phyloP scores from a whole-genome alignment of 768 basidiomycete genomes.

The Calvatia gigantea region DNA sequence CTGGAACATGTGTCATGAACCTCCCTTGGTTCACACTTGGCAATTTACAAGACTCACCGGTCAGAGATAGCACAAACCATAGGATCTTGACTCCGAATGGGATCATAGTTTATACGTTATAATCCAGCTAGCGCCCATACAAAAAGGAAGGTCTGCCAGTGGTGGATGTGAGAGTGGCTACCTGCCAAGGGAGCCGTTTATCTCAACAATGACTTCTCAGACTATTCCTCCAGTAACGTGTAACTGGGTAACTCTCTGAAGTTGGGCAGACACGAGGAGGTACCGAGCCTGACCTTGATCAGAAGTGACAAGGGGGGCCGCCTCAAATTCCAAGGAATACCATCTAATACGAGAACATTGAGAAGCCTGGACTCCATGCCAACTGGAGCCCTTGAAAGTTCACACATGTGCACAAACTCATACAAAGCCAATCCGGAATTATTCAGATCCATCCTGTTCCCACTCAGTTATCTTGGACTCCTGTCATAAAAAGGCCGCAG shows the following conservation, averaged over 20 bases:
- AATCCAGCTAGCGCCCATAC: not conserved
- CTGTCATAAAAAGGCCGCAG: not conserved
- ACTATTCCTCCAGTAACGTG: too few species aligned
- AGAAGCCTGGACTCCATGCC: not conserved
- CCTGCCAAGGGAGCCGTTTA: too few species aligned
- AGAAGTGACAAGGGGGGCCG: not conserved
- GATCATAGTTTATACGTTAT: constrained; percentile 36
- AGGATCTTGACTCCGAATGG: constrained; percentile 50
- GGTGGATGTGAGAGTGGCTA: not conserved
- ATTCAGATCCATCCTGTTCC: not conserved
- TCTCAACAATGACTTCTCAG: too few species aligned
- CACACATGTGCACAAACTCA: not conserved
- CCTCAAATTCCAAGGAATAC: not conserved
- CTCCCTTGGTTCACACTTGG: not conserved
- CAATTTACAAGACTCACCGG: constrained; percentile 34
- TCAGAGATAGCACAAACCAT: constrained; percentile 57
- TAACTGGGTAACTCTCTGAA: too few species aligned
- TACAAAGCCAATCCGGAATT: not conserved
- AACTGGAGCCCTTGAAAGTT: not conserved
- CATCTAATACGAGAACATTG: not conserved
- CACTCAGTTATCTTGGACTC: not conserved
- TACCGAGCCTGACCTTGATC: not conserved
- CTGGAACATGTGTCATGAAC: constrained; percentile 27
- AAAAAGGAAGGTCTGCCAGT: not conserved
- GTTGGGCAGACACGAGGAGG: not conserved